Percentiles rank a stretch among this genome's conserved stretches.
Conservation (phyloP, 2,329 filamentous ascomycete genomes). For the Ceratocystis harringtonii region DNA sequence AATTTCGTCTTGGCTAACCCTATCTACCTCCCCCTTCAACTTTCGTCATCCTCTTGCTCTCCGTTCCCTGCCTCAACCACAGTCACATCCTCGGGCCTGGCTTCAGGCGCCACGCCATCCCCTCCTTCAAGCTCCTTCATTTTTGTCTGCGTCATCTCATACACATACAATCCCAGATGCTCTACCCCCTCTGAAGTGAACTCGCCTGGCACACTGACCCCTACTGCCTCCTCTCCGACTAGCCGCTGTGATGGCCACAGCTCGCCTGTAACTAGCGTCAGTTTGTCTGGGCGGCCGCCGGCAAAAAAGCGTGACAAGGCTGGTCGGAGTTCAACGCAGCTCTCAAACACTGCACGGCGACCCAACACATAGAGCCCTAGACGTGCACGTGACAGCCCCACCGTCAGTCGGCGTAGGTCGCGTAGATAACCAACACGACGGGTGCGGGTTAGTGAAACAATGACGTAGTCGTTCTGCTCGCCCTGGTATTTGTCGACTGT, state of each 20-base stretch:
- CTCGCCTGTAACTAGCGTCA: slow-evolving; percentile 70
- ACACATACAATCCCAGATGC: slow-evolving; percentile 91
- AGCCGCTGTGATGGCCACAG: slow-evolving; percentile 57
- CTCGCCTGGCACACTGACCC: slow-evolving; percentile 34
- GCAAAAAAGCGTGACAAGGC: slow-evolving; percentile 68
- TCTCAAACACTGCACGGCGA: slow-evolving; percentile 73
- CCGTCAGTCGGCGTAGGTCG: slow-evolving; percentile 83
- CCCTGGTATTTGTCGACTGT: slow-evolving; percentile 99
- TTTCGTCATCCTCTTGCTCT: background rate
- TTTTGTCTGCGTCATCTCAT: slow-evolving; percentile 70
- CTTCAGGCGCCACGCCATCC: slow-evolving; percentile 23
- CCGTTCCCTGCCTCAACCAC: background rate
- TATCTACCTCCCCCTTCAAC: background rate
- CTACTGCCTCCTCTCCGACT: slow-evolving; percentile 26
- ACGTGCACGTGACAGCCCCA: slow-evolving; percentile 81
- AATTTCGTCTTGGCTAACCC: too few relatives aligned
- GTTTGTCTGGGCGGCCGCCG: slow-evolving; percentile 52
- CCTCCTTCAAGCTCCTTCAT: slow-evolving; percentile 32
- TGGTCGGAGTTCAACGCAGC: slow-evolving; percentile 71
- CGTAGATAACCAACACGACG: slow-evolving; percentile 81
- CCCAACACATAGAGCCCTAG: slow-evolving; percentile 87
- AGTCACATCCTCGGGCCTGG: slow-evolving; percentile 19
- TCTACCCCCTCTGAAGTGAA: slow-evolving; percentile 80
- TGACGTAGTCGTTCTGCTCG: slow-evolving; percentile 97
- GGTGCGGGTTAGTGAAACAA: slow-evolving; percentile 83